phyloP scores from a whole-genome alignment of 2,329 filamentous ascomycete genomes.

The Alternaria infectoria region DNA sequence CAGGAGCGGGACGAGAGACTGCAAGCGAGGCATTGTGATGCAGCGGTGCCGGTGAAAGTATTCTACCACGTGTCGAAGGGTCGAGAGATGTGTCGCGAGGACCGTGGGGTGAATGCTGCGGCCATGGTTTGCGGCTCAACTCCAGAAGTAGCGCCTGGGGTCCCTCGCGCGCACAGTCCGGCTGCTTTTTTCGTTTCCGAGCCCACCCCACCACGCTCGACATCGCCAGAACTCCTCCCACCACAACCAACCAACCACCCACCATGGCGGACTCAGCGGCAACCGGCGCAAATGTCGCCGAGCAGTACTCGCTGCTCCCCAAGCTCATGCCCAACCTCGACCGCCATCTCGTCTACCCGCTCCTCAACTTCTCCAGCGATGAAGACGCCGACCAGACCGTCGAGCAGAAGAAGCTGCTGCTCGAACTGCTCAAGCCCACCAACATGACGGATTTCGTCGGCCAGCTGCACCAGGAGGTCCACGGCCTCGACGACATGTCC shows the following conservation, averaged over 20 bases:
- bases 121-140: constrained; percentile 30
- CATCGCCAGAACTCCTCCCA: constrained; percentile 14
- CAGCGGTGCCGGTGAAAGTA: not conserved
- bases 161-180: constrained; percentile 44
- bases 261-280: constrained; percentile 49
- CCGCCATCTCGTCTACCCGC: constrained; percentile 93
- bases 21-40: constrained; percentile 43
- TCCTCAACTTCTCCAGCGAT: constrained; percentile 88
- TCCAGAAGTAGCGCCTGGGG: constrained; percentile 47
- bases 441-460: constrained; percentile 99
- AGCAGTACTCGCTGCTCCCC: constrained; percentile 81
- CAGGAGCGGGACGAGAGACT: constrained; percentile 49
- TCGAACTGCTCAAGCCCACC: constrained; percentile 91
- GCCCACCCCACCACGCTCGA: constrained; percentile 20
- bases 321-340: constrained; percentile 92
- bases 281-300: constrained; percentile 60
- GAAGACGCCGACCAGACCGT: constrained; percentile 76
- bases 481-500: constrained; percentile 78
- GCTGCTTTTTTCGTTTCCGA: constrained; percentile 31
- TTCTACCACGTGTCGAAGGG: not conserved
- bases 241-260: constrained; percentile 20
- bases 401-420: constrained; percentile 85
- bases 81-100: not conserved
- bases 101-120: constrained; percentile 8
- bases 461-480: constrained; percentile 86